phyloP scores from a whole-genome alignment of 768 basidiomycete species.

The Grammothele lineata region DNA sequence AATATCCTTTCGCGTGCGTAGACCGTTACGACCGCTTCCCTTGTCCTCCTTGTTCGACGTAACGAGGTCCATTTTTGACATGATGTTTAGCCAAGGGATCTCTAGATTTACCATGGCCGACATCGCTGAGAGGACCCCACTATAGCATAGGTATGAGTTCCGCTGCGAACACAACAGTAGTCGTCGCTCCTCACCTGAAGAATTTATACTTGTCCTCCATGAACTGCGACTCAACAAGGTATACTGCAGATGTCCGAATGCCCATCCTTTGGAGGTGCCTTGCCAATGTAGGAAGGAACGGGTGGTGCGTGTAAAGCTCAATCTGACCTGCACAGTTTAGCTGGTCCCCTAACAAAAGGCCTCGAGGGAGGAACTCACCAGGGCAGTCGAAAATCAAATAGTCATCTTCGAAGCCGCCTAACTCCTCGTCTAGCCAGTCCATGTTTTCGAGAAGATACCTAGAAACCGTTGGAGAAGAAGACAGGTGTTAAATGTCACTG shows the following conservation, averaged over 20 bases:
- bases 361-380: constrained; percentile 41
- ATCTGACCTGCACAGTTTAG: constrained; percentile 81
- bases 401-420: constrained; percentile 93
- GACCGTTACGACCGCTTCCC: constrained; percentile 63
- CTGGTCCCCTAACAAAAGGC: too few relatives aligned
- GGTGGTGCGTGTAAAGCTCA: constrained; percentile 97
- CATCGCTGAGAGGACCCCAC: constrained; percentile 94
- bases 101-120: constrained; percentile 98
- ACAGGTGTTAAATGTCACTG: background rate
- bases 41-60: constrained; percentile 59
- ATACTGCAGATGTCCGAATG: constrained; percentile 83
- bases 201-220: constrained; percentile 99
- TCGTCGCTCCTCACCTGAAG: constrained; percentile 58
- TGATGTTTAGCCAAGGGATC: constrained; percentile 94
- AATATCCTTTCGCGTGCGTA: constrained; percentile 72
- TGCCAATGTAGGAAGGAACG: constrained; percentile 90
- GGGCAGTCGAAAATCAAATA: constrained; percentile 93
- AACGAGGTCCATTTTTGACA: constrained; percentile 99
- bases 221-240: constrained; percentile 96
- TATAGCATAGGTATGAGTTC: background rate
- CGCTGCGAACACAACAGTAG: constrained; percentile 32
- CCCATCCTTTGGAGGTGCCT: constrained; percentile 68
- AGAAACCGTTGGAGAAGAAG: too few relatives aligned
- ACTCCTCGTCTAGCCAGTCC: constrained; percentile 97
- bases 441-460: constrained; percentile 97